A percentile compares a stretch with the other conserved stretches of the same genome.
phyloP scores from a whole-genome alignment of 768 basidiomycete genomes.

The Lentinula edodes region DNA sequence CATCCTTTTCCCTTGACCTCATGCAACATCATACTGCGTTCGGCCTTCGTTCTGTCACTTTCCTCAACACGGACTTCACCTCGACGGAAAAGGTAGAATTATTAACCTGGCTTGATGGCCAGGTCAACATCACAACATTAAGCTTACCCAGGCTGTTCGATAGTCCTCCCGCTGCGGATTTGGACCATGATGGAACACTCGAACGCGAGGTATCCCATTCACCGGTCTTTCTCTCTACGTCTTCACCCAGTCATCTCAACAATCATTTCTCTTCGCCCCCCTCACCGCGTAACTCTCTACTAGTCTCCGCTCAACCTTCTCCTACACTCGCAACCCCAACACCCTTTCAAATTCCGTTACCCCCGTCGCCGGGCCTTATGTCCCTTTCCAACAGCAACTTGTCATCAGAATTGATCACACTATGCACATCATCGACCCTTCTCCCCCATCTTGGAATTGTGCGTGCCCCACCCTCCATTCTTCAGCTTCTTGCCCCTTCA shows the following conservation, averaged over 20 bases:
- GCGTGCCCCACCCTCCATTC: slow-evolving; percentile 27
- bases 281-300: background rate
- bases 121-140: slow-evolving; percentile 33
- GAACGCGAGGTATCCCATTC: background rate
- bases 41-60: slow-evolving; percentile 32
- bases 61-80: slow-evolving; percentile 26
- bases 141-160: slow-evolving; percentile 25
- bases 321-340: background rate
- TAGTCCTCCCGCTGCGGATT: too few species aligned
- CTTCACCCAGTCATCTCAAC: background rate
- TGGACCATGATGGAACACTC: background rate
- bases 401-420: slow-evolving; percentile 11
- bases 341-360: slow-evolving; percentile 4
- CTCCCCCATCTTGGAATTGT: slow-evolving; percentile 34
- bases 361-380: background rate
- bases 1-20: slow-evolving; percentile 36
- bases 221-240: background rate
- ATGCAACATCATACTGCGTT: slow-evolving; percentile 38
- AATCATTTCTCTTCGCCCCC: background rate
- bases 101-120: slow-evolving; percentile 38
- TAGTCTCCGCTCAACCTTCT: background rate
- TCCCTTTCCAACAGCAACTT: background rate
- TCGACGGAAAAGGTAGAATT: slow-evolving; percentile 25
- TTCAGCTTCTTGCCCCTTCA: slow-evolving; percentile 11
- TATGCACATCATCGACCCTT: slow-evolving; percentile 27